phyloP scores from a whole-genome alignment of 345 rosid species.

The Streptanthus diversifolius region DNA sequence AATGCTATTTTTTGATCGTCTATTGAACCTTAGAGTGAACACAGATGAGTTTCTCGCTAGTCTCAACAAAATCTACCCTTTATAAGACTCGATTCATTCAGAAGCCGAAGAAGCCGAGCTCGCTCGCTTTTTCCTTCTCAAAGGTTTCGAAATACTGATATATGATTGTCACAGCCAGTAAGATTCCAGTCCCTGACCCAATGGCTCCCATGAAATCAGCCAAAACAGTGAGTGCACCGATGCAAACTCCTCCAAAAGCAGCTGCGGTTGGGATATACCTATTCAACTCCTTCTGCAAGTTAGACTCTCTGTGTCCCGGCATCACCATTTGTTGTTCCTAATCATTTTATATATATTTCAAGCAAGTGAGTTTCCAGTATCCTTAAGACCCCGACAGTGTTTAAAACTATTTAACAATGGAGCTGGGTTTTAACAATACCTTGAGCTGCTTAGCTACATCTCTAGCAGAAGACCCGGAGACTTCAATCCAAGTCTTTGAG shows the following conservation, averaged over 20 bases:
- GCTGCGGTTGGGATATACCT: constrained; percentile 80
- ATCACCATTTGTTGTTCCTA: constrained; percentile 90
- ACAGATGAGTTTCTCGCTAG: constrained; percentile 5
- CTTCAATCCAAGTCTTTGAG: constrained; percentile 83
- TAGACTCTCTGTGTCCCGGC: constrained; percentile 73
- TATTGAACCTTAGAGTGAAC: neutral
- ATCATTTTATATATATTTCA: neutral
- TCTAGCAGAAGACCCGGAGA: constrained; percentile 72
- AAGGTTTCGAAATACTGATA: constrained; percentile 70
- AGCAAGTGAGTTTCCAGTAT: neutral
- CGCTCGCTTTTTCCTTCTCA: constrained; percentile 76
- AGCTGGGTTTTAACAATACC: constrained; percentile 33
- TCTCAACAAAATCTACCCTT: constrained; percentile 20
- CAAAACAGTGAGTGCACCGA: constrained; percentile 69
- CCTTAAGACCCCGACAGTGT: neutral
- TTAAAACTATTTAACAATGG: neutral
- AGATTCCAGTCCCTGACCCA: constrained; percentile 73
- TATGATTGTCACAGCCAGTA: constrained; percentile 67
- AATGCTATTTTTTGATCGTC: neutral
- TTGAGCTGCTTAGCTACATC: constrained; percentile 85
- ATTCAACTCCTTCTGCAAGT: constrained; percentile 66
- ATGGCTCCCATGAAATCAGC: constrained; percentile 85
- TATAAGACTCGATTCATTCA: constrained; percentile 10
- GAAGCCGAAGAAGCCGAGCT: constrained; percentile 75
- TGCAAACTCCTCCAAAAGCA: constrained; percentile 76